Conservation (phyloP, 2,329 filamentous ascomycete species). For the Harringtonia aguacate region DNA sequence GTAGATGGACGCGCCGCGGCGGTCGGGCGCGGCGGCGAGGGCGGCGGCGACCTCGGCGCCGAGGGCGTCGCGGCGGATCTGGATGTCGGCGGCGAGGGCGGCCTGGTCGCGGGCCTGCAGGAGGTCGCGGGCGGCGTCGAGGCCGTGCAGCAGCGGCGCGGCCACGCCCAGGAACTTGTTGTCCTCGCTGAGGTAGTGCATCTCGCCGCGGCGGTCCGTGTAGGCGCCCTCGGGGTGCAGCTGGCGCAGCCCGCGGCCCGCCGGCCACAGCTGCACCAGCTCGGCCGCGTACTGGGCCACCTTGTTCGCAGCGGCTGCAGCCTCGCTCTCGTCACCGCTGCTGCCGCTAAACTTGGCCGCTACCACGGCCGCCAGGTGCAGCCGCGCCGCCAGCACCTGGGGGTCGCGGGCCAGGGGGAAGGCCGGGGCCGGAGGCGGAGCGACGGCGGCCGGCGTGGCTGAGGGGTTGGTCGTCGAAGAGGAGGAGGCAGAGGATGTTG, state of each 20-base stretch:
- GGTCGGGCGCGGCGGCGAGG: slow-evolving; percentile 9
- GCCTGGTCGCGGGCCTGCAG: slow-evolving; percentile 16
- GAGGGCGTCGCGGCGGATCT: slow-evolving; percentile 24
- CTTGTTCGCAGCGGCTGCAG: slow-evolving; percentile 13
- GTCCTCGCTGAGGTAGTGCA: slow-evolving; percentile 22
- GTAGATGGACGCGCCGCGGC: slow-evolving; percentile 18
- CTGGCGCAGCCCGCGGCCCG: slow-evolving; percentile 22
- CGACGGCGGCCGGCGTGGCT: no score
- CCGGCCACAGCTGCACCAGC: slow-evolving; percentile 31
- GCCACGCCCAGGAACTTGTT: slow-evolving; percentile 25
- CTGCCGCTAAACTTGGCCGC: slow-evolving; percentile 20
- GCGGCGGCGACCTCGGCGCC: slow-evolving; percentile 16
- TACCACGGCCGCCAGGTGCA: slow-evolving; percentile 32
- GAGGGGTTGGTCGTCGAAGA: slow-evolving; percentile 4
- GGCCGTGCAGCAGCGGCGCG: slow-evolving; percentile 29
- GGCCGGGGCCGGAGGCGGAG: slow-evolving; percentile 7
- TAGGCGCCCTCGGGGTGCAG: slow-evolving; percentile 25
- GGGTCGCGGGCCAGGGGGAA: slow-evolving; percentile 30
- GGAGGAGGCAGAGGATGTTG: background rate
- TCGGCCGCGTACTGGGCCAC: slow-evolving; percentile 18
- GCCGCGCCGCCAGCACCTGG: slow-evolving; percentile 27
- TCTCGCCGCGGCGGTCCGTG: slow-evolving; percentile 11
- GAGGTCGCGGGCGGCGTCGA: slow-evolving; percentile 32
- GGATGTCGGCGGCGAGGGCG: slow-evolving; percentile 25
- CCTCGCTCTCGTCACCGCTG: slow-evolving; percentile 16